These are phyloP conservation scores for Pythium folliculosum DNA, from an alignment of 352 stramenopile species.

Conservation along the genomic window DNA sequence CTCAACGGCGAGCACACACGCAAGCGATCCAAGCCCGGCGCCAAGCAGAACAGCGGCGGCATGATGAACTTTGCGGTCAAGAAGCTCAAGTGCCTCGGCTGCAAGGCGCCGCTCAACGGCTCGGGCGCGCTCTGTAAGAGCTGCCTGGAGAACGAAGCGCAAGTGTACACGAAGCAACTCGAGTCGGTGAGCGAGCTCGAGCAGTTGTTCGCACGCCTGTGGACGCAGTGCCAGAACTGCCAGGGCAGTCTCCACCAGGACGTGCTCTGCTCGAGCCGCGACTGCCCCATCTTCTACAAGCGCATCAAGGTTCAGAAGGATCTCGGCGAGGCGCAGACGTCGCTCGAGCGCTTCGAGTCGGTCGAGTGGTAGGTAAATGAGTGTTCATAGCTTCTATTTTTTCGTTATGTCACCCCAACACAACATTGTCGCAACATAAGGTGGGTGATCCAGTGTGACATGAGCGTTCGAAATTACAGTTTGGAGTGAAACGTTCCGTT, in stretches of 20 bases:
- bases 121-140: slow-evolving; percentile 92
- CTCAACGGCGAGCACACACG: slow-evolving; percentile 97
- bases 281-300: slow-evolving; percentile 99
- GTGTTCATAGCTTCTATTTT: background rate
- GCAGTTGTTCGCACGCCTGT: slow-evolving; percentile 94
- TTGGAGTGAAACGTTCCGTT: background rate
- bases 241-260: slow-evolving; percentile 97
- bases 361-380: slow-evolving; percentile 54
- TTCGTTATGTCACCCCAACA: background rate
- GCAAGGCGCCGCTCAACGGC: slow-evolving; percentile 93
- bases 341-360: slow-evolving; percentile 94
- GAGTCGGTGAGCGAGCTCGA: slow-evolving; percentile 92
- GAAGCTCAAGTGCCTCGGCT: slow-evolving; percentile 97
- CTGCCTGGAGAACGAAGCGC: slow-evolving; percentile 91
- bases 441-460: background rate
- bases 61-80: slow-evolving; percentile 99
- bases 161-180: slow-evolving; percentile 96
- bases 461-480: background rate
- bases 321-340: slow-evolving; percentile 91
- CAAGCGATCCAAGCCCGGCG: slow-evolving; percentile 96
- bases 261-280: slow-evolving; percentile 95
- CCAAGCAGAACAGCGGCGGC: slow-evolving; percentile 94
- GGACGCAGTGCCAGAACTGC: slow-evolving; percentile 98
- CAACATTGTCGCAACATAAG: slow-evolving; percentile 6
- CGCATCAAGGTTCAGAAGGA: slow-evolving; percentile 99